These are phyloP conservation scores for Plasmodium vivax DNA, from an alignment of 169 alveolate species.

Conservation along the genomic window DNA sequence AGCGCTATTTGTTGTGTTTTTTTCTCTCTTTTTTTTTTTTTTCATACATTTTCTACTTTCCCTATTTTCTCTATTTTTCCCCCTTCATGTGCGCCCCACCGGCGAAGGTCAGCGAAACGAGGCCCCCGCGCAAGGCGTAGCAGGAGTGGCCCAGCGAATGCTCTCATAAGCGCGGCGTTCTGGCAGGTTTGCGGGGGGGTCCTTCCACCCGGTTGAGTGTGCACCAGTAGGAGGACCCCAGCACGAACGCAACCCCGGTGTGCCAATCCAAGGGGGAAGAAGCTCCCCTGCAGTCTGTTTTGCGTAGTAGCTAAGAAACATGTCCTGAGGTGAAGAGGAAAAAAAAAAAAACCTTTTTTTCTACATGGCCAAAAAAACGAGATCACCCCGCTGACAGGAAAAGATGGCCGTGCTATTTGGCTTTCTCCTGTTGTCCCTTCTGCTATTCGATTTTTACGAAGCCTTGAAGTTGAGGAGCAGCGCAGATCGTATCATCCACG, in stretches of 20 bases:
- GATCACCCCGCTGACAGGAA: background rate
- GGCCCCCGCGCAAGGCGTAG: background rate
- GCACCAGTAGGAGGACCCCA: background rate
- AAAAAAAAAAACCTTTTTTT: background rate
- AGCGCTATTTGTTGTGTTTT: no score
- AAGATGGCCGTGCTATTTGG: slow-evolving; percentile 26
- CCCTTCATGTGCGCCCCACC: background rate
- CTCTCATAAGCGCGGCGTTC: background rate
- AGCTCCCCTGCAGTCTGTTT: background rate
- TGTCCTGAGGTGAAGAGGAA: background rate
- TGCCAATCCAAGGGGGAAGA: background rate
- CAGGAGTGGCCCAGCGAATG: background rate
- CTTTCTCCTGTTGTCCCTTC: slow-evolving; percentile 21
- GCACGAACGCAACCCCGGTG: background rate
- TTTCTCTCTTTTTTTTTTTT: background rate
- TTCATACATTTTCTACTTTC: background rate
- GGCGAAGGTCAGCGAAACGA: background rate
- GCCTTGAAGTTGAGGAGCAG: slow-evolving; percentile 26
- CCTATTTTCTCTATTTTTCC: background rate
- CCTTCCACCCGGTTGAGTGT: background rate
- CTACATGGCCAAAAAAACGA: background rate
- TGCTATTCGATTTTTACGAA: slow-evolving; percentile 31
- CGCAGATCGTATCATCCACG: background rate
- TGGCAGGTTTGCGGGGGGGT: background rate
- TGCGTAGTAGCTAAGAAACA: background rate